phyloP scores from a whole-genome alignment of 2,329 filamentous ascomycete species.

The Botrytis cinerea region DNA sequence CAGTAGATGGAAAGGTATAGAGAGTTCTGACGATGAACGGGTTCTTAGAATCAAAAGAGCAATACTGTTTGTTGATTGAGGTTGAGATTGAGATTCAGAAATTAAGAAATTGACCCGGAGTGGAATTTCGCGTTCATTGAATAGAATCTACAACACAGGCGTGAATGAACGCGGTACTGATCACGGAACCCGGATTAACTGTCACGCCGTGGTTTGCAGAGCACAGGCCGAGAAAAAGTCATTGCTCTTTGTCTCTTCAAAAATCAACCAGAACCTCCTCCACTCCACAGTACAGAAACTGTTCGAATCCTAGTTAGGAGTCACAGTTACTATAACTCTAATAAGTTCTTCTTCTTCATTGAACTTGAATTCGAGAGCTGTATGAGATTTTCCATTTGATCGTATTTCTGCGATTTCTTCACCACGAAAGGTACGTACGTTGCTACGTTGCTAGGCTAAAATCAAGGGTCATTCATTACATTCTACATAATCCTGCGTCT shows the following conservation, averaged over 20 bases:
- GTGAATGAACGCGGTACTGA: conserved; percentile 20
- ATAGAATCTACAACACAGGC: conserved; percentile 16
- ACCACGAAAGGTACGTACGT: conserved; percentile 20
- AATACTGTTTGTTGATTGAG: conserved; percentile 26
- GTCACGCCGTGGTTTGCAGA: neutral
- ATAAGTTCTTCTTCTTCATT: neutral
- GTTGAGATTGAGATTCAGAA: conserved; percentile 24
- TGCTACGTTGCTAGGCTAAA: conserved; percentile 16
- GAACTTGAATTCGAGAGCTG: neutral
- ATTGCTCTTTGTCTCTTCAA: conserved; percentile 12
- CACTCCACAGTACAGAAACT: conserved; percentile 1
- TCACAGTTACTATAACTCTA: conserved; percentile 6
- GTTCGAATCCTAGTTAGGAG: neutral
- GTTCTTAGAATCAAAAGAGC: neutral
- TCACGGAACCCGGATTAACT: conserved; percentile 20
- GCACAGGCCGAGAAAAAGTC: neutral
- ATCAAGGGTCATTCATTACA: neutral
- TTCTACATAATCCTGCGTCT: conserved; percentile 8
- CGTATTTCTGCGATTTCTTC: neutral
- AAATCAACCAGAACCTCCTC: conserved; percentile 6
- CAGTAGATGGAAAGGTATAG: neutral
- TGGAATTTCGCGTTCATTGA: conserved; percentile 23
- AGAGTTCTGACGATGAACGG: conserved; percentile 31
- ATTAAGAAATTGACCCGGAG: conserved; percentile 15
- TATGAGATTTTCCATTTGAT: neutral